phyloP scores from a whole-genome alignment of 2,329 filamentous ascomycete genomes.

The Aureobasidium sp. region DNA sequence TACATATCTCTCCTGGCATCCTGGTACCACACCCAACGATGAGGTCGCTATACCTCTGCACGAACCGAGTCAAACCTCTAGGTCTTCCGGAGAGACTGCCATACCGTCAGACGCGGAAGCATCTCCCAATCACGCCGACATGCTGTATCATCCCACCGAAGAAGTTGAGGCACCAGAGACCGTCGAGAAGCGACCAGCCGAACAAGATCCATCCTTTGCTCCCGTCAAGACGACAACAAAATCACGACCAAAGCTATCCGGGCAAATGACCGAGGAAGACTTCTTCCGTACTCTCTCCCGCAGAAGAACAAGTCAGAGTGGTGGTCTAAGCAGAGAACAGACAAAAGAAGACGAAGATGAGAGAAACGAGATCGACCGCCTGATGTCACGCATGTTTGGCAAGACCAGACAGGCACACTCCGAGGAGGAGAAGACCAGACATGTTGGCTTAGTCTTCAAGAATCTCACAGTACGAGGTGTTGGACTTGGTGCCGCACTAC shows the following conservation, averaged over 20 bases:
- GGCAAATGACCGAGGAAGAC: conserved; percentile 41
- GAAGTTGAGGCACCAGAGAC: conserved; percentile 13
- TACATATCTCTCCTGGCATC: not conserved
- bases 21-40: not conserved
- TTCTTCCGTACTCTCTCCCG: conserved; percentile 42
- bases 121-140: not conserved
- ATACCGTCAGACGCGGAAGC: conserved; percentile 5
- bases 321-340: conserved; percentile 16
- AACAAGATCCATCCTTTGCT: not conserved
- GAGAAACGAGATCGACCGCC: conserved; percentile 46
- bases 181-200: not conserved
- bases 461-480: conserved; percentile 55
- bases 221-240: not conserved
- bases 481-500: conserved; percentile 52
- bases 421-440: conserved; percentile 60
- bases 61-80: not conserved
- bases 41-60: not conserved
- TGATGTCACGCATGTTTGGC: conserved; percentile 66
- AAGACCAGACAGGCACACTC: conserved; percentile 54
- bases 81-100: conserved; percentile 7
- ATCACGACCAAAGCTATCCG: not conserved
- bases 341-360: conserved; percentile 26
- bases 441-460: conserved; percentile 59
- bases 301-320: conserved; percentile 34
- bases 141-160: conserved; percentile 14